Conservation (phyloP, 768 basidiomycete species). For the Rhodocollybia butyracea region DNA sequence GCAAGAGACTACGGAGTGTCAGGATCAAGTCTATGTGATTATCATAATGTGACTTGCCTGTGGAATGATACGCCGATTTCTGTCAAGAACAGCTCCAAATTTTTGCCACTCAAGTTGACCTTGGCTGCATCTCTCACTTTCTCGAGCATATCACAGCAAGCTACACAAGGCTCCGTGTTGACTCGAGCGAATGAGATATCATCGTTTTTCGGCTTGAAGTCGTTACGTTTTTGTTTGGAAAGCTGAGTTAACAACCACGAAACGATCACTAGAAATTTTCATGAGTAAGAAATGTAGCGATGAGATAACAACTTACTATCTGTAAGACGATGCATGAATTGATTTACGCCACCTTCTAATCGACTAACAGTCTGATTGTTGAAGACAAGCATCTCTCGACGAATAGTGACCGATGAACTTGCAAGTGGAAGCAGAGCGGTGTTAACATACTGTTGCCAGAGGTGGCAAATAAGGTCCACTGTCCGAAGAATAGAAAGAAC, state of each 20-base stretch:
- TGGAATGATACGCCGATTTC: conserved; percentile 96
- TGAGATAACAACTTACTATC: conserved; percentile 58
- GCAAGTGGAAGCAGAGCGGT: conserved; percentile 88
- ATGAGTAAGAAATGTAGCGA: background rate
- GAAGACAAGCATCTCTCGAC: conserved; percentile 91
- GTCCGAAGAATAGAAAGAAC: conserved; percentile 60
- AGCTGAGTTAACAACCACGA: conserved; percentile 75
- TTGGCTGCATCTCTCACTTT: conserved; percentile 75
- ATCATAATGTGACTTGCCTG: conserved; percentile 40
- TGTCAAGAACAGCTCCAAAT: conserved; percentile 86
- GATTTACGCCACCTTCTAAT: conserved; percentile 81
- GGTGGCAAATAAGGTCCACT: conserved; percentile 86
- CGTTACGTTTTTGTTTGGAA: conserved; percentile 89
- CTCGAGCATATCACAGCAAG: conserved; percentile 82
- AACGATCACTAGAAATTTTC: conserved; percentile 50
- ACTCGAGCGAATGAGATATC: conserved; percentile 92
- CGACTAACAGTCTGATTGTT: conserved; percentile 85
- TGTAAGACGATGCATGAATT: conserved; percentile 72
- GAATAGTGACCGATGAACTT: conserved; percentile 77
- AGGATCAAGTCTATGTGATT: background rate
- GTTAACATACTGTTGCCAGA: conserved; percentile 96
- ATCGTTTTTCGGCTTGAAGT: conserved; percentile 96
- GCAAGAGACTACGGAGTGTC: conserved; percentile 58
- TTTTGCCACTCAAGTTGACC: conserved; percentile 85
- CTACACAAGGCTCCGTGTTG: conserved; percentile 89